Evolutionary conservation across 495 filamentous ascomycete genomes (phyloP).

Genomic region (Evernia prunastri): DNA sequence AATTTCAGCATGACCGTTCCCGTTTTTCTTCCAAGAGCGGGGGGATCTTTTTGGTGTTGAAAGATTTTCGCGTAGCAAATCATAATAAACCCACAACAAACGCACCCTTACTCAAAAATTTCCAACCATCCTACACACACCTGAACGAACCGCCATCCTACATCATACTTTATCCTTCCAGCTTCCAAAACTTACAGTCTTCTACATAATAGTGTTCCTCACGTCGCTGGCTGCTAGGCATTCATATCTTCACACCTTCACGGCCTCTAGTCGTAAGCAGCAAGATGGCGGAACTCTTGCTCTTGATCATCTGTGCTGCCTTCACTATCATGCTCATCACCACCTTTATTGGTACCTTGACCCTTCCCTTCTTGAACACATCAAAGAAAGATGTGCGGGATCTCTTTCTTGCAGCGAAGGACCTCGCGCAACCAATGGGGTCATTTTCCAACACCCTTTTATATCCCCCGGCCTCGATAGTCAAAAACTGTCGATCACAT

Average conservation of each 20-base stretch:
- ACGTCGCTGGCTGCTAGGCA: background rate
- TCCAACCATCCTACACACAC: background rate
- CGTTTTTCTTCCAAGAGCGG: no score
- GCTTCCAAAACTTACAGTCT: no score
- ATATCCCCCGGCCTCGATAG: background rate
- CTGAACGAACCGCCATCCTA: background rate
- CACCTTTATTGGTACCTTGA: background rate
- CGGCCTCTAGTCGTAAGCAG: background rate
- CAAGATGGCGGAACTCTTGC: background rate
- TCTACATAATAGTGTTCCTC: background rate
- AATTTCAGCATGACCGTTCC: no score
- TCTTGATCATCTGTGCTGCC: background rate
- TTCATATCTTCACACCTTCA: background rate
- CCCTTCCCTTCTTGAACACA: background rate
- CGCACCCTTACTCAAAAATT: no score
- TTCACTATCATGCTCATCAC: background rate
- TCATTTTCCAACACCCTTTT: background rate
- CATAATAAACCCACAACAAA: no score
- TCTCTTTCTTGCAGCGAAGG: background rate
- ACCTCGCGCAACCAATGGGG: background rate
- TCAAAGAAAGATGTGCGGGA: background rate
- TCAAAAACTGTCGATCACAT: background rate
- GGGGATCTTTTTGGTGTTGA: no score
- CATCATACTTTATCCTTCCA: background rate
- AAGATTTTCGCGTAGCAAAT: no score